A percentile compares a stretch with the other conserved stretches of the same genome.
These are phyloP conservation scores for Pyrenophora teres DNA, from an alignment of 2,329 filamentous ascomycete genomes.

Conservation along the genomic window DNA sequence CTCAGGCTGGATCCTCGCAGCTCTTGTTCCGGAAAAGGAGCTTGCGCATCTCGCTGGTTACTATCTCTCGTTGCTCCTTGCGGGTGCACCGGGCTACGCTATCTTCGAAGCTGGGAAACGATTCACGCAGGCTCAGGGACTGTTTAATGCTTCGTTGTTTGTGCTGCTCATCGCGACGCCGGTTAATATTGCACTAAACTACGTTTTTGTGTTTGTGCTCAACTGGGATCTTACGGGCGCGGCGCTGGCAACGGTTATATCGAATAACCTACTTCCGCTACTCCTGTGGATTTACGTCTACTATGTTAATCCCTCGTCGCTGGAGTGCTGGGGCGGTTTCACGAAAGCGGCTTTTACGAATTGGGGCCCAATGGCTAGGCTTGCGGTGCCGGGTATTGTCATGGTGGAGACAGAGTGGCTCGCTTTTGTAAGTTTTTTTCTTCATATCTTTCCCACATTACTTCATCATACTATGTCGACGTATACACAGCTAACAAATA, in stretches of 20 bases:
- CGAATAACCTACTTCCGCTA: constrained; percentile 56
- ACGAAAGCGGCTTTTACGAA: constrained; percentile 69
- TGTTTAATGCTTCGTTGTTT: constrained; percentile 57
- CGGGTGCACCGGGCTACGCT: constrained; percentile 59
- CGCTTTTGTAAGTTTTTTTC: constrained; percentile 27
- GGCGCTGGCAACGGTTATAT: constrained; percentile 56
- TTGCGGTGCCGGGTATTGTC: constrained; percentile 87
- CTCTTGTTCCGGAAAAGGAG: constrained; percentile 55
- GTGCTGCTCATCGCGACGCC: constrained; percentile 56
- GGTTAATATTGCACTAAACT: constrained; percentile 56
- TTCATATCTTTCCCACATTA: too few relatives aligned
- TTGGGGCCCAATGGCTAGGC: constrained; percentile 81
- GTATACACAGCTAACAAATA: neutral
- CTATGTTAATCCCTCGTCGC: constrained; percentile 46
- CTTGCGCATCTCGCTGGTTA: constrained; percentile 56
- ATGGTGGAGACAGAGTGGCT: constrained; percentile 78
- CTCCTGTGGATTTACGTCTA: constrained; percentile 55
- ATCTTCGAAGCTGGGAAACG: constrained; percentile 61
- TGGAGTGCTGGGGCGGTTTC: constrained; percentile 73
- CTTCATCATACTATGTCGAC: neutral
- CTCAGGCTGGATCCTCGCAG: constrained; percentile 54
- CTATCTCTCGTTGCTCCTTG: constrained; percentile 56
- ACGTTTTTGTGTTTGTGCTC: constrained; percentile 52
- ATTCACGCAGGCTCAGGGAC: constrained; percentile 61
- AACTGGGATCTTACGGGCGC: constrained; percentile 58